Base-by-base conservation (phyloP, 139 green algal genomes). In the Asterochloris sp. region DNA sequence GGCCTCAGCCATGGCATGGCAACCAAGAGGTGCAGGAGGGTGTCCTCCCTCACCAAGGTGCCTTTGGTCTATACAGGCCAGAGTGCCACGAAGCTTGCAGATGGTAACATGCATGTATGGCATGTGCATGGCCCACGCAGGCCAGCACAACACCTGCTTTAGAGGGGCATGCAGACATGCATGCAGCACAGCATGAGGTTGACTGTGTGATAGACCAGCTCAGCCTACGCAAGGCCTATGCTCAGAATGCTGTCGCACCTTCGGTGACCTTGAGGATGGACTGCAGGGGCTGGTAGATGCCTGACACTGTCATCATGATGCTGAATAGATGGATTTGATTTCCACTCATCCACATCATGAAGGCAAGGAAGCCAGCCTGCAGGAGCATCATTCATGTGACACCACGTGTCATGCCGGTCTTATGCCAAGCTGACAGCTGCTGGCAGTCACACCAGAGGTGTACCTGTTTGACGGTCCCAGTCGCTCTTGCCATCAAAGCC, bases 311-410 rank as follows among this genome's bases (percentile, higher is more conserved):
- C 85, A 94, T 97, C 85, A 98, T 94, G 80, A 99, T 97, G 85
- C 84, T 94, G 88, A 99, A 98, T 62, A 99, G 93, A 81, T 99
- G 95, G 28, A 98, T 92, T 26, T 87, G 84, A 78, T 90, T 95
- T 62, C 95, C 96, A 60, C 90, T 95, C 95, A 99, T 98, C 86
- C 90, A 99, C 87, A 98, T 95, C 95, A 98, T 98, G 89, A 98
- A 98, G 84, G 88, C 92, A 90, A 97, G 93, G 84, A 98, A 93
- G 38, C 85, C 91, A 54, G 38, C 38, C 38, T 54, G 38, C 38
- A 54, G 38, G 6, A 54, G 1, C 38, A 54, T 54, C 38, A 54
- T 54, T 54, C 4, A 54, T 54, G 38, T 54, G 38, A 54, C 38
- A 96, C 88, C 69, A 92, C 73, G 47, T 83, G 77, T 13, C 79